Conservation (phyloP, 2,329 filamentous ascomycete genomes). For the Dactylellina parvicollis region DNA sequence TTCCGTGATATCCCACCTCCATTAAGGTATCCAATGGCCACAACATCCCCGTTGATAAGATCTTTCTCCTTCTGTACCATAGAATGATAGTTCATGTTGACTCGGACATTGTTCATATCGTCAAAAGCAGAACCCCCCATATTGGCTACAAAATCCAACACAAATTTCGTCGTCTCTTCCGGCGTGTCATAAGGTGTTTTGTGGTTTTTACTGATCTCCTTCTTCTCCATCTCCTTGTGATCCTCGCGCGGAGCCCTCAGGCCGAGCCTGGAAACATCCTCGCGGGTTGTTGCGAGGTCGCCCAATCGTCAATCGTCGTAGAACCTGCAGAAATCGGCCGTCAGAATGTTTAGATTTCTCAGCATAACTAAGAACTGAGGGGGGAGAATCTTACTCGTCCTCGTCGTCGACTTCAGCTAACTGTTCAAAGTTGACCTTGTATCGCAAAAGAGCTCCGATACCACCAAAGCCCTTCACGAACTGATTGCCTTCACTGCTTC, state of each 20-base stretch:
- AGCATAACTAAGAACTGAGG: neutral
- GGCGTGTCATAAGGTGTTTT: conserved; percentile 53
- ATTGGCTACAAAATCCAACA: conserved; percentile 53
- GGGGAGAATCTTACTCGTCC: conserved; percentile 75
- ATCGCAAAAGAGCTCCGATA: conserved; percentile 94
- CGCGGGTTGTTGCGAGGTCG: conserved; percentile 58
- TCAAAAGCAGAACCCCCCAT: conserved; percentile 21
- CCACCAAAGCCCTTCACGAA: conserved; percentile 99
- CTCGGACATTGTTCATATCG: conserved; percentile 36
- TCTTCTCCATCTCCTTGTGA: conserved; percentile 53
- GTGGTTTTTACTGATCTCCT: conserved; percentile 50
- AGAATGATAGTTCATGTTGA: conserved; percentile 14
- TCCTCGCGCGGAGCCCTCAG: conserved; percentile 58
- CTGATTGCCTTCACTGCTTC: conserved; percentile 97
- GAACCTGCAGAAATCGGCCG: conserved; percentile 34
- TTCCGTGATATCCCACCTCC: neutral
- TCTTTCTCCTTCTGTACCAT: conserved; percentile 1
- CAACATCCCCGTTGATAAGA: neutral
- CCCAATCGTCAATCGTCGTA: conserved; percentile 58
- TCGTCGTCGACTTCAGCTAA: conserved; percentile 89
- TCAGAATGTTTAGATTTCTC: conserved; percentile 7
- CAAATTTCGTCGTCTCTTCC: conserved; percentile 54
- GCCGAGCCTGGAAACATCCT: conserved; percentile 58
- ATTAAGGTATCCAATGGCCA: neutral
- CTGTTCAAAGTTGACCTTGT: conserved; percentile 99